phyloP scores from a whole-genome alignment of 2,329 filamentous ascomycete genomes.

The Epichloe gansuensis region DNA sequence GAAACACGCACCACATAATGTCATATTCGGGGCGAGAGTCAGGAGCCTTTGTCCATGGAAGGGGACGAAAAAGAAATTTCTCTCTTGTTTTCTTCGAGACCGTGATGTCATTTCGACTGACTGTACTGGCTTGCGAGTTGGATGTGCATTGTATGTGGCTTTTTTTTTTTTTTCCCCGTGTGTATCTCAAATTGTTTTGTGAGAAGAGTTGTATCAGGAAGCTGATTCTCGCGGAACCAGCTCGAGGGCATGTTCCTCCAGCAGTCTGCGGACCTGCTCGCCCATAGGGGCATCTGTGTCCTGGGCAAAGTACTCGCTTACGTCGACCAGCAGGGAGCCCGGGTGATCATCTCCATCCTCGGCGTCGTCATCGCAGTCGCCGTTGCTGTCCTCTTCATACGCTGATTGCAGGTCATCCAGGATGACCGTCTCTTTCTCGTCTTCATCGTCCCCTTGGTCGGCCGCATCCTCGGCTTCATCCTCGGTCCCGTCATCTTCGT shows the following conservation, averaged over 20 bases:
- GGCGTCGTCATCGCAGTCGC: slow-evolving; percentile 1
- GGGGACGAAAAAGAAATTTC: neutral
- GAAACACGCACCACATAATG: neutral
- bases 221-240: neutral
- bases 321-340: neutral
- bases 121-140: neutral
- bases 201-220: neutral
- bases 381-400: slow-evolving; percentile 2
- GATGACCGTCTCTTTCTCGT: slow-evolving; percentile 4
- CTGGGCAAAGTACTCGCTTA: neutral
- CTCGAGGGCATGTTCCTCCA: neutral
- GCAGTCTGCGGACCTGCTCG: neutral
- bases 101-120: no score
- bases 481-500: neutral
- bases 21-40: slow-evolving; percentile 6
- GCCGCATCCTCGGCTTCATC: neutral
- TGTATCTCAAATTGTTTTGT: no score
- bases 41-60: slow-evolving; percentile 1
- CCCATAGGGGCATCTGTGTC: neutral
- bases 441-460: slow-evolving; percentile 4
- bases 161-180: no score
- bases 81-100: no score
- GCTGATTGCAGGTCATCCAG: neutral
- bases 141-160: neutral
- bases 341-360: neutral